phyloP scores from a whole-genome alignment of 768 basidiomycete species.

The Boletellus sp. region DNA sequence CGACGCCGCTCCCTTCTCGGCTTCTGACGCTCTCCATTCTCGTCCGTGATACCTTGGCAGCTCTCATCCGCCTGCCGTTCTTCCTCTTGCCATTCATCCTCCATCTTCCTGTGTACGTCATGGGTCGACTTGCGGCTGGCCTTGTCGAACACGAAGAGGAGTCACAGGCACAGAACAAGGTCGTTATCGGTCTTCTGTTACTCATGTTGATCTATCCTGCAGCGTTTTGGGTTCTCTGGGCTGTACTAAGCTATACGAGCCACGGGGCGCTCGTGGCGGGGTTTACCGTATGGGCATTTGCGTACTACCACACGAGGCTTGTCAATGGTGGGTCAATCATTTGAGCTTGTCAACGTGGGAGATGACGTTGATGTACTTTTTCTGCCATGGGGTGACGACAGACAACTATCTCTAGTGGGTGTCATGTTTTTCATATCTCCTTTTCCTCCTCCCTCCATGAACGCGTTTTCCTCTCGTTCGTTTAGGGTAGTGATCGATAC shows the following conservation, averaged over 20 bases:
- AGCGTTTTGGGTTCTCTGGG: conserved; percentile 86
- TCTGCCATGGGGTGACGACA: conserved; percentile 23
- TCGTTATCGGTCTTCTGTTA: conserved; percentile 79
- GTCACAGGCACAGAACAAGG: conserved; percentile 95
- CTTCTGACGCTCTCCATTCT: conserved; percentile 76
- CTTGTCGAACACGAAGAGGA: conserved; percentile 87
- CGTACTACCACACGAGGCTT: conserved; percentile 79
- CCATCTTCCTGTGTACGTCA: conserved; percentile 80
- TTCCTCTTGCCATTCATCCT: conserved; percentile 84
- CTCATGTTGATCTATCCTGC: conserved; percentile 73
- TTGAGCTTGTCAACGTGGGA: conserved; percentile 17
- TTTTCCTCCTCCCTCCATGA: background rate
- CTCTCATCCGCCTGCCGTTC: conserved; percentile 76
- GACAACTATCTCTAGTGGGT: conserved; percentile 77
- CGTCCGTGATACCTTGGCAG: conserved; percentile 70
- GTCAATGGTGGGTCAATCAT: conserved; percentile 67
- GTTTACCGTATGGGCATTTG: conserved; percentile 68
- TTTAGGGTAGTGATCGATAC: background rate
- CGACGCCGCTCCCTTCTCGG: conserved; percentile 74
- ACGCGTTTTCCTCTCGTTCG: too few species aligned
- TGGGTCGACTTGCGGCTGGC: conserved; percentile 70
- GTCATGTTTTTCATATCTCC: conserved; percentile 3
- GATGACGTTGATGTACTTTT: conserved; percentile 17
- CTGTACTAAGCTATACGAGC: conserved; percentile 70
- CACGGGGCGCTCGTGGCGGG: conserved; percentile 71